A percentile compares a stretch with the other conserved stretches of the same genome.
phyloP scores from a whole-genome alignment of 2,329 filamentous ascomycete genomes.

The Claviceps quebecensis region DNA sequence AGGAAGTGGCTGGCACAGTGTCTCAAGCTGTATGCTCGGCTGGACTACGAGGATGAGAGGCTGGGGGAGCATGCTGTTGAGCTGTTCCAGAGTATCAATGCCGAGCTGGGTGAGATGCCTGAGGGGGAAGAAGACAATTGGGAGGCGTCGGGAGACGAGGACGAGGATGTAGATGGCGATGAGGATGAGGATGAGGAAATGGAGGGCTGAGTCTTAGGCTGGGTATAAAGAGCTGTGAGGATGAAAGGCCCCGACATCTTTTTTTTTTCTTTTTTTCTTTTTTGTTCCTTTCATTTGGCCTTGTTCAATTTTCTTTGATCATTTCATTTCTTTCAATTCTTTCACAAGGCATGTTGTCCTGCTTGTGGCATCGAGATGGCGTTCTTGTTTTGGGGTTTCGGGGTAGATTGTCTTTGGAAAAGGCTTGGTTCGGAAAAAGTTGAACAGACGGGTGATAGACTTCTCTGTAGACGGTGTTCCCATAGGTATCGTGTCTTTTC shows the following conservation, averaged over 20 bases:
- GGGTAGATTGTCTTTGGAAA: constrained; percentile 1
- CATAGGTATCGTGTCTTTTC: too few relatives aligned
- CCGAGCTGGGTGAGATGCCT: constrained; percentile 47
- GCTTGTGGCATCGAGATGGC: constrained; percentile 11
- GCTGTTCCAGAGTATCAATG: constrained; percentile 48
- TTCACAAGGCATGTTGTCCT: neutral
- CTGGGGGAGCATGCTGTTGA: constrained; percentile 63
- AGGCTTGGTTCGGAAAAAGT: neutral
- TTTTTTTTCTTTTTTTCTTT: neutral
- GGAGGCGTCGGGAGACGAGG: constrained; percentile 40
- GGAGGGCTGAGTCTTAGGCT: constrained; percentile 22
- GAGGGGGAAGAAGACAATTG: constrained; percentile 36
- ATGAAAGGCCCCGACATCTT: neutral
- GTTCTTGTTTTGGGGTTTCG: constrained; percentile 2
- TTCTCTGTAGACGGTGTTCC: neutral
- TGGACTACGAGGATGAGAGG: constrained; percentile 77
- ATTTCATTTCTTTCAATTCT: too few relatives aligned
- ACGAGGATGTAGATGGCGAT: constrained; percentile 32
- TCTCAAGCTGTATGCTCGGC: constrained; percentile 59
- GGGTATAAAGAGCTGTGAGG: neutral
- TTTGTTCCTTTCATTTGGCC: neutral
- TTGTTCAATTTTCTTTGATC: neutral
- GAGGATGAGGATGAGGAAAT: constrained; percentile 42
- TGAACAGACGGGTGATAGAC: neutral
- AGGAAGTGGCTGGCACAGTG: constrained; percentile 74